phyloP scores from a whole-genome alignment of 179 eudicot species.

The Silene noctiflora region DNA sequence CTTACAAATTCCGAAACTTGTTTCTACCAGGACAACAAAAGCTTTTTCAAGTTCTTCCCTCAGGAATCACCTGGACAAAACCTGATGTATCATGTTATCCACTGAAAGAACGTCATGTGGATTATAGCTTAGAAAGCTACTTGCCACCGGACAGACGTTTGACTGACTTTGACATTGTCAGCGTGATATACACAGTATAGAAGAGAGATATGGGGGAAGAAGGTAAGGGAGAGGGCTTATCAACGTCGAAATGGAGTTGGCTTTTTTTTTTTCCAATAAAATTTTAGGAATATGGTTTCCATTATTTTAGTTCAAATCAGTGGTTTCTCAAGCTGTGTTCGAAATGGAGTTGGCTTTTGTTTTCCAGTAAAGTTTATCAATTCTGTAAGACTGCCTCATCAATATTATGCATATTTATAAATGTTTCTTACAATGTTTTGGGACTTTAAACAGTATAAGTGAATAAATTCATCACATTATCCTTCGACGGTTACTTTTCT shows the following conservation, averaged over 20 bases:
- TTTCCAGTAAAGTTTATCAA: too few species aligned
- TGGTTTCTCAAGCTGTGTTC: too few species aligned
- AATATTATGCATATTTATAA: too few species aligned
- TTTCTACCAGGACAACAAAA: constrained; percentile 12
- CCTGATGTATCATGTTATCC: not conserved
- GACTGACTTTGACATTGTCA: not conserved
- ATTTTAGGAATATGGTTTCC: not conserved
- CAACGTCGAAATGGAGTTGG: too few species aligned
- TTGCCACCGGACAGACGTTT: not conserved
- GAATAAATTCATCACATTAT: not conserved
- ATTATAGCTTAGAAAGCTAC: not conserved
- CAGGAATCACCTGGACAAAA: not conserved
- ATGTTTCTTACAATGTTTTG: too few species aligned
- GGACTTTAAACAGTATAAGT: too few species aligned
- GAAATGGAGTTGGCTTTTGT: too few species aligned
- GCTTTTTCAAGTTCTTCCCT: constrained; percentile 11
- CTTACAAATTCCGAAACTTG: constrained; percentile 9
- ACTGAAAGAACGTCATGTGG: not conserved
- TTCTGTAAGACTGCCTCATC: too few species aligned
- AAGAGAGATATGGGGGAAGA: not conserved
- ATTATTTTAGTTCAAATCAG: too few species aligned
- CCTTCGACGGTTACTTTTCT: not conserved
- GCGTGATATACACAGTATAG: not conserved
- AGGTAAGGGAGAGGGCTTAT: not conserved
- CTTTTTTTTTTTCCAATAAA: not conserved